phyloP scores from a whole-genome alignment of 2,329 filamentous ascomycete species.

The Bipolaris zeicola region DNA sequence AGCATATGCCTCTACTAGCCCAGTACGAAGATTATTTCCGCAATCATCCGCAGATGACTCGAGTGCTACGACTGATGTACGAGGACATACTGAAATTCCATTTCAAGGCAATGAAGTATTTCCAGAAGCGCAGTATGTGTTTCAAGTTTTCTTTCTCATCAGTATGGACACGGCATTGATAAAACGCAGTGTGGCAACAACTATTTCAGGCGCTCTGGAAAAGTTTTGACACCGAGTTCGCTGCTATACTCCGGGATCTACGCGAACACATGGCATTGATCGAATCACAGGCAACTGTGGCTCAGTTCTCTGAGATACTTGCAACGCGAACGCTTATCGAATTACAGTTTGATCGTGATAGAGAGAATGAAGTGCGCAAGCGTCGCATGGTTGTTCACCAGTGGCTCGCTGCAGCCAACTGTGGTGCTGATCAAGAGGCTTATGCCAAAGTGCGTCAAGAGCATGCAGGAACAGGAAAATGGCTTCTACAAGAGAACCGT shows the following conservation, averaged over 20 bases:
- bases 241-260: constrained; percentile 34
- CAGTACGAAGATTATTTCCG: constrained; percentile 42
- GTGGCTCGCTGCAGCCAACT: constrained; percentile 2
- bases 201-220: constrained; percentile 37
- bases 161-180: neutral
- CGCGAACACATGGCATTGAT: constrained; percentile 34
- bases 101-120: constrained; percentile 37
- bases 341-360: neutral
- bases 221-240: constrained; percentile 36
- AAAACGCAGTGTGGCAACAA: constrained; percentile 22
- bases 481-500: constrained; percentile 28
- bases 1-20: constrained; percentile 45
- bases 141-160: neutral
- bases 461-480: constrained; percentile 21
- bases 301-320: constrained; percentile 17
- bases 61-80: constrained; percentile 45
- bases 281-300: constrained; percentile 27
- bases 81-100: constrained; percentile 51
- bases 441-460: constrained; percentile 1
- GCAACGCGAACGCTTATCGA: neutral
- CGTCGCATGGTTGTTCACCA: neutral
- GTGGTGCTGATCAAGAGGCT: constrained; percentile 1
- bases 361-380: neutral
- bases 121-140: constrained; percentile 6
- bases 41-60: constrained; percentile 36